Conservation (phyloP, 768 basidiomycete genomes). For the Lentinus brumalis region DNA sequence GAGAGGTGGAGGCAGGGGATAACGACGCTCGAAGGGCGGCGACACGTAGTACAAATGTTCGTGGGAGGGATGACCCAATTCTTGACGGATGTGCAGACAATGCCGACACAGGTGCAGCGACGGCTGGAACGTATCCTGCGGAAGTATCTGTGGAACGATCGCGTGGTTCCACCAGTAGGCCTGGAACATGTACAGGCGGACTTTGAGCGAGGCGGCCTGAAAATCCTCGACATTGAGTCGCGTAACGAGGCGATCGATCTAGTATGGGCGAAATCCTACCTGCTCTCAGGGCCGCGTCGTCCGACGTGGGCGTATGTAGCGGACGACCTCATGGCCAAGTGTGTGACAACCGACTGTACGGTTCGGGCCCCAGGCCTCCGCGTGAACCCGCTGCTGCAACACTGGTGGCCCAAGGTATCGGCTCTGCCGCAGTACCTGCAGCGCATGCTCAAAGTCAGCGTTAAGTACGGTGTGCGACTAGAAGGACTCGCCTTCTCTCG, state of each 20-base stretch:
- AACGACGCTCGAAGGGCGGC: not conserved
- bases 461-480: not conserved
- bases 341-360: not conserved
- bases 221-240: constrained; percentile 1
- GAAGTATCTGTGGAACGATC: constrained; percentile 10
- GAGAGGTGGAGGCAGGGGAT: not conserved
- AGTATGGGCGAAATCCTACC: constrained; percentile 17
- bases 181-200: not conserved
- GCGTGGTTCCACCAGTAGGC: not conserved
- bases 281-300: not conserved
- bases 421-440: not conserved
- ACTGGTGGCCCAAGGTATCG: not conserved
- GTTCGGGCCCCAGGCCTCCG: not conserved
- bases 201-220: not conserved
- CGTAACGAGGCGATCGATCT: constrained; percentile 20
- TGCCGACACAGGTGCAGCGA: constrained; percentile 15
- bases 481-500: constrained; percentile 1
- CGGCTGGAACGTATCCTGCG: not conserved
- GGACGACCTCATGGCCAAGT: constrained; percentile 4
- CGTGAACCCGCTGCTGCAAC: constrained; percentile 2
- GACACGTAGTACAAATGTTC: constrained; percentile 25
- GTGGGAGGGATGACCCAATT: constrained; percentile 29
- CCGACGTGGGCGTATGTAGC: constrained; percentile 18
- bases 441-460: no score
- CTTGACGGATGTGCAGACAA: constrained; percentile 25